Evolutionary conservation across 768 basidiomycete genomes (phyloP), one percentile per base, ranked within the genome.

Genomic region (Candolleomyces aberdarensis): DNA sequence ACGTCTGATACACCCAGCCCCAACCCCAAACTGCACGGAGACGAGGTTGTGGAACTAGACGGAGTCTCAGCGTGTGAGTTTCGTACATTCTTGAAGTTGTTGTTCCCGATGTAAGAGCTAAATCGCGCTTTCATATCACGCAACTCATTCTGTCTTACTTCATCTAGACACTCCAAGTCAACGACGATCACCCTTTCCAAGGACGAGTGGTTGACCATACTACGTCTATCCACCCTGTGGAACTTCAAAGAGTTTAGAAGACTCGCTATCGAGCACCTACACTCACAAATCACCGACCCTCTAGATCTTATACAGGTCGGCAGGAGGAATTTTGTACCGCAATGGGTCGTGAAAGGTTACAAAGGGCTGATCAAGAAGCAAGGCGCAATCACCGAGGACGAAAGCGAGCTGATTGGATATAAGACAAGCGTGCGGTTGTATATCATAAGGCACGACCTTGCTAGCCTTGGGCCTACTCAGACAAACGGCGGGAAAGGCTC

Each of bases 301-400:
- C 61, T 67, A 0, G 7, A 65, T 8, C 62, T 67, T 0, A 81
- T 91, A 43, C 72, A 75, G 0, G 71, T 84, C 0, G 89, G 89
- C 61, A 81, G 83, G 59, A 66, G 74, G 15, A 80, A 82, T 67
- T 66, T 76, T 0, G 75, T 89, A 52, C 75, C 84, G 64, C 69
- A 70, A 43, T 43, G 41, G 41, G 41, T 43, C n/a, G 11, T 43
- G n/a, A 13, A 11, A 11, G 41, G 41, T 2, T 43, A 43, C n/a
- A 5, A 43, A n/a, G 49, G 11, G 49, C 19, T 66, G 1, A 48
- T 57, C 17, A n/a, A 52, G 0, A 26, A 39, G 7, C 53, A 43
- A 13, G 41, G 41, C 11, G 41, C 41, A 13, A 43, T 43, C 41
- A 43, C 41, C 13, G 41, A 43, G 41, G 41, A 13, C 41, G 41